A percentile compares a stretch with the other conserved stretches of the same genome.
These are phyloP conservation scores for Suhomyces vadensis DNA, from an alignment of 805 yeast genomes.

Conservation along the genomic window DNA sequence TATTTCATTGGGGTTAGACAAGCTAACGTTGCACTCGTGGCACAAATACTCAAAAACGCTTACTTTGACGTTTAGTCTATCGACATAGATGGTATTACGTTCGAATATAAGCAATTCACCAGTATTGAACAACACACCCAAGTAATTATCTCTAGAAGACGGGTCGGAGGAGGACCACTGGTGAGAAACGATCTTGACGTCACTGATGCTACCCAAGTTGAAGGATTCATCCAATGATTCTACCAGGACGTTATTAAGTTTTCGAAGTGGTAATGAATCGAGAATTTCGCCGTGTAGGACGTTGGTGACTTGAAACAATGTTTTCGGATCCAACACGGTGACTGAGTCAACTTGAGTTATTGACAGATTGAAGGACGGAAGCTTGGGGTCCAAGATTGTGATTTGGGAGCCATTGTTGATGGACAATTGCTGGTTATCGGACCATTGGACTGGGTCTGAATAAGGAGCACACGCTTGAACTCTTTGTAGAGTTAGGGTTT, in stretches of 20 bases:
- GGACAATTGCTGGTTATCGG: constrained; percentile 37
- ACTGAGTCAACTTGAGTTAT: constrained; percentile 19
- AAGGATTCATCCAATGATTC: constrained; percentile 29
- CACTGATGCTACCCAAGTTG: constrained; percentile 31
- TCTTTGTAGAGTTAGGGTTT: constrained; percentile 6
- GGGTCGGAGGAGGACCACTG: constrained; percentile 32
- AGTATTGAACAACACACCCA: constrained; percentile 39
- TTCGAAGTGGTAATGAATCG: constrained; percentile 31
- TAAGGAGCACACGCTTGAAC: constrained; percentile 10
- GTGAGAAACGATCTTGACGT: constrained; percentile 35
- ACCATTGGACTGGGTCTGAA: constrained; percentile 34
- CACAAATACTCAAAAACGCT: constrained; percentile 30
- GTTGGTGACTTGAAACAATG: constrained; percentile 25
- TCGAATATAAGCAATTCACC: constrained; percentile 38
- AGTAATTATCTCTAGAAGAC: constrained; percentile 26
- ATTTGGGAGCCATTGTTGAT: constrained; percentile 35
- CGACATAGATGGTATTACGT: constrained; percentile 24
- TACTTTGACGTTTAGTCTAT: constrained; percentile 24
- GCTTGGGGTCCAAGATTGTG: constrained; percentile 39
- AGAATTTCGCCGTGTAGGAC: constrained; percentile 30
- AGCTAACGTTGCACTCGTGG: constrained; percentile 21
- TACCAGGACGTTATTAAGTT: constrained; percentile 26
- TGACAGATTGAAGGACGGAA: constrained; percentile 31
- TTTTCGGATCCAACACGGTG: constrained; percentile 22
- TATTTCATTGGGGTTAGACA: constrained; percentile 17